Evolutionary conservation across 257 asterid species (phyloP).

Genomic region (Voacanga thouarsii): DNA sequence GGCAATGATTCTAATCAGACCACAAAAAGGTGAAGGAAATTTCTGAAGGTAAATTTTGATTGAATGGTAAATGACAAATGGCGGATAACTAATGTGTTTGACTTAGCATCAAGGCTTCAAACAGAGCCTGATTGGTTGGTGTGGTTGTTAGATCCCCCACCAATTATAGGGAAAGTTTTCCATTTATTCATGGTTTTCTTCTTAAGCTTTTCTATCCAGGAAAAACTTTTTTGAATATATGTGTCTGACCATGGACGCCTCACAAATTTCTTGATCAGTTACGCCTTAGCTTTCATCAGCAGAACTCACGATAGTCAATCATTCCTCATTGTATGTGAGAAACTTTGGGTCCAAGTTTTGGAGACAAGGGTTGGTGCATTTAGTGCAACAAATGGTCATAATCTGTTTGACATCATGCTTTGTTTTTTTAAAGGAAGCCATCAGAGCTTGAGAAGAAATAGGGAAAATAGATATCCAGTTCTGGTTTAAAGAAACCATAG

Average conservation of each 20-base stretch:
- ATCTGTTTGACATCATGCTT: slow-evolving; percentile 5
- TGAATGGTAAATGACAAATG: slow-evolving; percentile 32
- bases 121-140: slow-evolving; percentile 49
- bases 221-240: slow-evolving; percentile 5
- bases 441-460: background rate
- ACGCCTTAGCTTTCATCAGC: slow-evolving; percentile 11
- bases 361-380: slow-evolving; percentile 15
- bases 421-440: slow-evolving; percentile 4
- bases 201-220: slow-evolving; percentile 12
- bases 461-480: background rate
- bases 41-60: slow-evolving; percentile 13
- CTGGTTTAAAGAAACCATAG: background rate
- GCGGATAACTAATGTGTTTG: slow-evolving; percentile 39
- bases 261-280: slow-evolving; percentile 8
- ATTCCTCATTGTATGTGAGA: background rate
- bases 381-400: slow-evolving; percentile 14
- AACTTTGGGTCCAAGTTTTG: background rate
- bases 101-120: slow-evolving; percentile 42
- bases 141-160: slow-evolving; percentile 66
- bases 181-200: slow-evolving; percentile 35
- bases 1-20: background rate
- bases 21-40: background rate
- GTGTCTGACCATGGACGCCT: slow-evolving; percentile 1
- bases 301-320: background rate
- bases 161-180: slow-evolving; percentile 51